Evolutionary conservation across 2,329 filamentous ascomycete species (phyloP).

Genomic region (Scopulariopsis brevicaulis): DNA sequence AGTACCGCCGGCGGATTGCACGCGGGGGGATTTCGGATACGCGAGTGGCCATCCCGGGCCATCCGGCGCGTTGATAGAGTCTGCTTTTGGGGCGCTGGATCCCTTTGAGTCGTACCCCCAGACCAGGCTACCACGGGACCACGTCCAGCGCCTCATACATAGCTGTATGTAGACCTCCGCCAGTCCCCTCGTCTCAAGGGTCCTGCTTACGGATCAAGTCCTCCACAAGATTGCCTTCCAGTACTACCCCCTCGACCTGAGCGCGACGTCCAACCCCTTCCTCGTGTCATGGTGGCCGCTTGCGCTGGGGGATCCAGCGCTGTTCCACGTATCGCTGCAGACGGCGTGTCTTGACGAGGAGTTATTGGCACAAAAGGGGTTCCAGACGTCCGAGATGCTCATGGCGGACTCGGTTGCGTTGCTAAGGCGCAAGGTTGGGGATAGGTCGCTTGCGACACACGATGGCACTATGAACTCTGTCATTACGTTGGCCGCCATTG

Average conservation of each 20-base stretch:
- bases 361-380: slow-evolving; percentile 36
- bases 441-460: slow-evolving; percentile 32
- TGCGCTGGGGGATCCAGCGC: slow-evolving; percentile 39
- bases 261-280: slow-evolving; percentile 41
- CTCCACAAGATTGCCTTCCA: slow-evolving; percentile 46
- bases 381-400: slow-evolving; percentile 38
- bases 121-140: slow-evolving; percentile 35
- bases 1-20: slow-evolving; percentile 1
- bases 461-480: slow-evolving; percentile 46
- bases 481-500: slow-evolving; percentile 45
- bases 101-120: slow-evolving; percentile 45
- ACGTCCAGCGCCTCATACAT: slow-evolving; percentile 43
- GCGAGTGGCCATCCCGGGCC: background rate
- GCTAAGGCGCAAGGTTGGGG: slow-evolving; percentile 34
- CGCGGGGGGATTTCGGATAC: background rate
- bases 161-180: slow-evolving; percentile 31
- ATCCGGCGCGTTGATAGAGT: slow-evolving; percentile 11
- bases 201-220: slow-evolving; percentile 25
- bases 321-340: slow-evolving; percentile 48
- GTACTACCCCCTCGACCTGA: slow-evolving; percentile 46
- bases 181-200: no score
- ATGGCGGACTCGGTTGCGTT: slow-evolving; percentile 45
- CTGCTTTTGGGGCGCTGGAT: slow-evolving; percentile 26
- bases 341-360: slow-evolving; percentile 47
- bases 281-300: slow-evolving; percentile 49